Percentiles rank a stretch among this genome's conserved stretches.
phyloP scores from a whole-genome alignment of 805 yeast species.

The Yarrowia hollandica region DNA sequence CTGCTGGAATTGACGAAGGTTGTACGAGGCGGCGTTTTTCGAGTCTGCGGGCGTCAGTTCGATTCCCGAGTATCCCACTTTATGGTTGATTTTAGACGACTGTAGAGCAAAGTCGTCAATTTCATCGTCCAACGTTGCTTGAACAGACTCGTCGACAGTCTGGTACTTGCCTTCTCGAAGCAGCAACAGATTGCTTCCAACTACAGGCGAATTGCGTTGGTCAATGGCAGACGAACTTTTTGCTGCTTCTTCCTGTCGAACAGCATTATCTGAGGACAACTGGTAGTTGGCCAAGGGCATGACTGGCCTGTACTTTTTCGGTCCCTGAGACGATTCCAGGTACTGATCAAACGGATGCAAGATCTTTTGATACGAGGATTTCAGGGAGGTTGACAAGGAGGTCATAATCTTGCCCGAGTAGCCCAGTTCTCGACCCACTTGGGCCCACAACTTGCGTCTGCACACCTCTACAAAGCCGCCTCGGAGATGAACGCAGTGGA shows the following conservation, averaged over 20 bases:
- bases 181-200: background rate
- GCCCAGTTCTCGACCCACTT: slow-evolving; percentile 77
- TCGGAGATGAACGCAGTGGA: slow-evolving; percentile 56
- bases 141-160: background rate
- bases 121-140: background rate
- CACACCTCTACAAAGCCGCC: slow-evolving; percentile 73
- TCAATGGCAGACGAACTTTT: background rate
- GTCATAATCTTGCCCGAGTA: slow-evolving; percentile 71
- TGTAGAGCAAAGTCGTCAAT: slow-evolving; percentile 13
- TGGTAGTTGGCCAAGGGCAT: slow-evolving; percentile 24
- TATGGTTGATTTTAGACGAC: background rate
- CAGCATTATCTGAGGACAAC: background rate
- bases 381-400: slow-evolving; percentile 65
- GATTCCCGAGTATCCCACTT: slow-evolving; percentile 15
- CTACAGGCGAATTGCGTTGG: slow-evolving; percentile 2
- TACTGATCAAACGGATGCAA: slow-evolving; percentile 38
- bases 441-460: slow-evolving; percentile 72
- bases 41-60: slow-evolving; percentile 35
- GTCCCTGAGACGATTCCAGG: slow-evolving; percentile 19
- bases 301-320: slow-evolving; percentile 15
- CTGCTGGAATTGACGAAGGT: slow-evolving; percentile 58
- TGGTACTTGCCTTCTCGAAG: slow-evolving; percentile 20
- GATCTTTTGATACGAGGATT: slow-evolving; percentile 56
- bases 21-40: slow-evolving; percentile 53
- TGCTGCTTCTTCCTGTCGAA: background rate